Percentiles rank a stretch among this genome's conserved stretches.
Evolutionary conservation across 305 asterid genomes (phyloP).

Genomic region (Nicotiana rustica): DNA sequence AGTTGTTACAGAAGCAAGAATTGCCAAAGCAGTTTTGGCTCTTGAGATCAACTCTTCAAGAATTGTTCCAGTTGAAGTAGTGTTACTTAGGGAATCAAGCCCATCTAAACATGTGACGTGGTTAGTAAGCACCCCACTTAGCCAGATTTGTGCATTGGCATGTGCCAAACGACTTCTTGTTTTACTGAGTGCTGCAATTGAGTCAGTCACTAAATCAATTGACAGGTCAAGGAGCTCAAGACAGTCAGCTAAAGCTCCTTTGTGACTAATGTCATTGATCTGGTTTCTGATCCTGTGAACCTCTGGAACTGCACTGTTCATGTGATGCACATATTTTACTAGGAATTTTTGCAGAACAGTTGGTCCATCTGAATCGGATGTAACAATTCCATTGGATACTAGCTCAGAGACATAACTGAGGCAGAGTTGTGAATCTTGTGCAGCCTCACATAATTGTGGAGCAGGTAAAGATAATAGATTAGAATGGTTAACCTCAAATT

Average conservation of each 20-base stretch:
- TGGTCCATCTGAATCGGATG: background rate
- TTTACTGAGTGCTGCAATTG: conserved; percentile 42
- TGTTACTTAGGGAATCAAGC: conserved; percentile 33
- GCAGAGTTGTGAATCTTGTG: conserved; percentile 35
- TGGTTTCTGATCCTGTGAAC: background rate
- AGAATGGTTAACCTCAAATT: background rate
- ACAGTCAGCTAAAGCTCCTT: conserved; percentile 55
- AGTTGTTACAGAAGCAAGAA: conserved; percentile 41
- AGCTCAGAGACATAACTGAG: conserved; percentile 29
- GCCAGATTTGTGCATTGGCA: conserved; percentile 51
- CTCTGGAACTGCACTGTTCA: conserved; percentile 28
- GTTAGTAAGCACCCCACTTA: conserved; percentile 62
- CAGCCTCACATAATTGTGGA: conserved; percentile 21
- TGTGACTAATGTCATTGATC: conserved; percentile 36
- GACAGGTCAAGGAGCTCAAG: conserved; percentile 53
- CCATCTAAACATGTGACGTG: conserved; percentile 61
- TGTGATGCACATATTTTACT: conserved; percentile 11
- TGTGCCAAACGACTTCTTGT: background rate
- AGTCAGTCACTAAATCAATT: conserved; percentile 43
- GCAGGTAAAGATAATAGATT: background rate
- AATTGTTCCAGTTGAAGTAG: background rate
- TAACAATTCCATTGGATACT: background rate
- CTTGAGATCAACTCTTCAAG: conserved; percentile 46
- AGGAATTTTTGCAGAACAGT: conserved; percentile 19
- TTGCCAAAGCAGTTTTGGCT: conserved; percentile 51